These are phyloP conservation scores for Mycocentrospora acerina DNA, from an alignment of 2,329 filamentous ascomycete species.

Conservation along the genomic window DNA sequence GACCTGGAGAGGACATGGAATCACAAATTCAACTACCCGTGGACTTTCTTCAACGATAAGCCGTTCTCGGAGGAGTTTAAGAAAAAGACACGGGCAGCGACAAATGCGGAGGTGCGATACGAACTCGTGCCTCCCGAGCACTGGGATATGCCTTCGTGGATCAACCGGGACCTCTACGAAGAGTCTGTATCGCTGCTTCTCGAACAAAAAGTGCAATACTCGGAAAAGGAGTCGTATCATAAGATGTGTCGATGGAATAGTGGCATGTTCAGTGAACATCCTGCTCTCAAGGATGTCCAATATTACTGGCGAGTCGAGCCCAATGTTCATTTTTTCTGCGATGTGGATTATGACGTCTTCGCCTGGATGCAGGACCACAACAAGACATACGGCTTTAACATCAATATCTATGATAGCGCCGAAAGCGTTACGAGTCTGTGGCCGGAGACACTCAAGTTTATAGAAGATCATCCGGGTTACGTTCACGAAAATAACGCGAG, in stretches of 20 bases:
- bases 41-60: conserved; percentile 98
- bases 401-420: conserved; percentile 92
- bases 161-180: conserved; percentile 80
- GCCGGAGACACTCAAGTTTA: conserved; percentile 93
- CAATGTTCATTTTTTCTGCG: conserved; percentile 98
- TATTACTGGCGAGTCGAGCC: conserved; percentile 99
- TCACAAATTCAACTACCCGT: conserved; percentile 98
- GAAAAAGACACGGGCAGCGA: conserved; percentile 72
- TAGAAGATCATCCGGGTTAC: conserved; percentile 80
- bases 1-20: conserved; percentile 97
- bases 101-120: conserved; percentile 85
- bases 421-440: conserved; percentile 83
- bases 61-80: conserved; percentile 95
- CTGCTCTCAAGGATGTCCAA: conserved; percentile 75
- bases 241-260: conserved; percentile 99
- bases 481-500: conserved; percentile 82
- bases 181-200: conserved; percentile 82
- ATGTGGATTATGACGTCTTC: conserved; percentile 98
- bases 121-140: conserved; percentile 92
- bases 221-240: conserved; percentile 85
- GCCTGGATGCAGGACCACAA: conserved; percentile 97
- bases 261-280: conserved; percentile 96
- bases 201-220: conserved; percentile 88
- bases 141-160: conserved; percentile 91
- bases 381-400: conserved; percentile 98